Conservation (phyloP, 164 flowering plant genomes). For the Paratinospora sagittata region DNA sequence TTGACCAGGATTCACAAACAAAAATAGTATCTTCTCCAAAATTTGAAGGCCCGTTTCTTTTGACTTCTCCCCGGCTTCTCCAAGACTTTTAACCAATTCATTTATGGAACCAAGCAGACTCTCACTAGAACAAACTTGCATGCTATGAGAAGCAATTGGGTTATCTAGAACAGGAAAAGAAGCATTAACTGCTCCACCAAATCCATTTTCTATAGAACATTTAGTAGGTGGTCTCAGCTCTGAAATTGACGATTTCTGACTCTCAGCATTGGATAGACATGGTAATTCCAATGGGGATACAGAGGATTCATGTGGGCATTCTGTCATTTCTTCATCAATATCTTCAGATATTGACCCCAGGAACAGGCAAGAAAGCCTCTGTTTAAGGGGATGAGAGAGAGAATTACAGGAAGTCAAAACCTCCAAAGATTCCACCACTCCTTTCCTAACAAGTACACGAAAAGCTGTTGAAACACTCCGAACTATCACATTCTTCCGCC, state of each 20-base stretch:
- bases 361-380: conserved; percentile 32
- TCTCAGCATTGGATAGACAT: conserved; percentile 7
- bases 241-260: neutral
- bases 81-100: conserved; percentile 27
- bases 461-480: conserved; percentile 65
- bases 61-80: conserved; percentile 22
- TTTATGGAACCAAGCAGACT: conserved; percentile 14
- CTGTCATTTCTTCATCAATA: conserved; percentile 10
- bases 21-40: conserved; percentile 32
- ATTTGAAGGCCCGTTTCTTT: conserved; percentile 26
- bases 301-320: conserved; percentile 7
- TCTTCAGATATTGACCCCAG: conserved; percentile 16
- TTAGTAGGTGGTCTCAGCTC: conserved; percentile 14
- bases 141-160: conserved; percentile 8
- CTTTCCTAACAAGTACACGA: conserved; percentile 41
- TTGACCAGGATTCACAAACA: conserved; percentile 16
- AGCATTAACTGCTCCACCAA: conserved; percentile 8
- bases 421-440: conserved; percentile 60
- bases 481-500: conserved; percentile 36
- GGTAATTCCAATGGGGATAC: conserved; percentile 15
- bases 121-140: conserved; percentile 6
- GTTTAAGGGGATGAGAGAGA: conserved; percentile 50
- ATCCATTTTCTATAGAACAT: conserved; percentile 2
- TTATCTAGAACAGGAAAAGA: conserved; percentile 11
- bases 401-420: conserved; percentile 40